Base-by-base conservation (phyloP, 345 rosid species). In the Aethionema arabicum region DNA sequence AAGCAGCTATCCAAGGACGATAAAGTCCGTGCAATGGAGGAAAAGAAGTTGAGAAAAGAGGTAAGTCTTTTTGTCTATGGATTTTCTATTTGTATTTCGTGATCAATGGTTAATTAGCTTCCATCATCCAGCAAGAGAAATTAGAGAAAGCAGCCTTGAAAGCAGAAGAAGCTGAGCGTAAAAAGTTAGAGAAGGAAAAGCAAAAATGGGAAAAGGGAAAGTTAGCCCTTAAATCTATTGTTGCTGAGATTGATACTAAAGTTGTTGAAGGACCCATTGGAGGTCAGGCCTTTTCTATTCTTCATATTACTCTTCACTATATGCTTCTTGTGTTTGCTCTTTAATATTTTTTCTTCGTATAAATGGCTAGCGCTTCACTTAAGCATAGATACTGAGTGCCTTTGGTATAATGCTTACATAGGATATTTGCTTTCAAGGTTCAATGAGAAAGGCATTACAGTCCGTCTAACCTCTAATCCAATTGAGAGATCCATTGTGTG, bases 151-250 rank as follows among this genome's bases (percentile, higher is more conserved):
- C 85, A 61, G 85, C 84, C 44, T 48, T 79, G 74, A 91, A 85
- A 82, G 87, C 92, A 64, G 90, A 86, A 75, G 95, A 84, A 21
- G 96, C 82, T n/a, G 88, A 83, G 68, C 47, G 81, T 59, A 93
- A 80, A 77, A 84, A 69, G 72, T 12, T 82, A 73, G 85, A 87
- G 75, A 90, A 83, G 66, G 90, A 91, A 74, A 80, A 69, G 75
- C 79, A 79, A 52, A 91, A 87, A 65, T 93, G 99, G 96, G 87
- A 78, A 72, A 93, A 84, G 36, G 95, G 99, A 66, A 90, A 90
- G 75, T 76, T 84, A 75, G 90, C 99, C 2, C 75, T 78, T 53
- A 83, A 93, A 68, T 87, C 88, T 69, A 82, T 93, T 58, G 87
- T 85, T 56, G 92, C 92, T 48, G 82, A 84, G 75, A 80, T 90